Evolutionary conservation across 2,329 filamentous ascomycete species (phyloP).

Genomic region (Plenodomus lindquistii): DNA sequence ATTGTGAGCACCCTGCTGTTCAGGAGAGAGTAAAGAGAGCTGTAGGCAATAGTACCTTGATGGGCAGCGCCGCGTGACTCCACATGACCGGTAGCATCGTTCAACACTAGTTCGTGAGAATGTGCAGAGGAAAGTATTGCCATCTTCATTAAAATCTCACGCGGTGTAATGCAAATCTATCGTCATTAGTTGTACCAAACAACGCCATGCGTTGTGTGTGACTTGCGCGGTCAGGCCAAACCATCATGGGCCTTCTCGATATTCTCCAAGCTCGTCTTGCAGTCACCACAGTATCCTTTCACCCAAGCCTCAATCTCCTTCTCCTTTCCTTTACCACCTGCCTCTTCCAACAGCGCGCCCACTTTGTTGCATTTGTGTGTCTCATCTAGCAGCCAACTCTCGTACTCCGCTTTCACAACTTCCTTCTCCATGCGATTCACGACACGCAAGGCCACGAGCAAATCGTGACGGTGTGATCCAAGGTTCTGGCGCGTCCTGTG

Average conservation of each 20-base stretch:
- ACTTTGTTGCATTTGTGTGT: constrained; percentile 72
- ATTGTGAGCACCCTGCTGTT: neutral
- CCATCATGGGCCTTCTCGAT: constrained; percentile 11
- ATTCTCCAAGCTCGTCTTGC: constrained; percentile 45
- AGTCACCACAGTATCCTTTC: constrained; percentile 66
- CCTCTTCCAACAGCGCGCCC: constrained; percentile 49
- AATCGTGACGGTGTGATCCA: constrained; percentile 82
- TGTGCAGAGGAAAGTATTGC: neutral
- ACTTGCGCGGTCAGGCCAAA: constrained; percentile 5
- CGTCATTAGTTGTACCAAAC: neutral
- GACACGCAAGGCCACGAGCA: constrained; percentile 86
- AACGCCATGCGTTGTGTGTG: no score
- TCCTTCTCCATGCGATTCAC: constrained; percentile 89
- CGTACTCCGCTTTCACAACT: constrained; percentile 85
- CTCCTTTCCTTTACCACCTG: constrained; percentile 43
- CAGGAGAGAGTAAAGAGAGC: neutral
- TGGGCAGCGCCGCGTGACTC: neutral
- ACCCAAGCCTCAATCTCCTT: constrained; percentile 60
- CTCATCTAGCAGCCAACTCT: constrained; percentile 87
- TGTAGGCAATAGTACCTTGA: constrained; percentile 12
- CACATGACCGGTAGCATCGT: neutral
- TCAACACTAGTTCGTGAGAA: neutral
- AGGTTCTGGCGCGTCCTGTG: constrained; percentile 81
- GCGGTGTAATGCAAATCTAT: neutral
- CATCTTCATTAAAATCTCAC: neutral